A percentile compares a stretch with the other conserved stretches of the same genome.
Evolutionary conservation across 2,329 filamentous ascomycete genomes (phyloP).

Genomic region (Colletotrichum chrysophilum): DNA sequence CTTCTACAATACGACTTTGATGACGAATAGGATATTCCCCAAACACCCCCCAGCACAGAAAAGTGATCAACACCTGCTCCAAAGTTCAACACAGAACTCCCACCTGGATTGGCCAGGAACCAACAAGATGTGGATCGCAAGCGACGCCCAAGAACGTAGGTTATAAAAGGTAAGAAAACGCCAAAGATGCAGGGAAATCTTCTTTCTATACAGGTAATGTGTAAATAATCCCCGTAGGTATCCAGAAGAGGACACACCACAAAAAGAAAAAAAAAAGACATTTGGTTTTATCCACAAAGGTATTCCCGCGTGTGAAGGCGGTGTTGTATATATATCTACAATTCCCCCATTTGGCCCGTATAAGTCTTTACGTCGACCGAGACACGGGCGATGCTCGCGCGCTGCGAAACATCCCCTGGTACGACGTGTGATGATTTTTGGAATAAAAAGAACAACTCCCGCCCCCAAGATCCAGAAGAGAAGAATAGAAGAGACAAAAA

Average conservation of each 20-base stretch:
- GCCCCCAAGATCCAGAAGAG: background rate
- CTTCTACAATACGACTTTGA: slow-evolving; percentile 9
- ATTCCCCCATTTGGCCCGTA: background rate
- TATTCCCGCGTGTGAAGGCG: background rate
- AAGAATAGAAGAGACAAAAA: background rate
- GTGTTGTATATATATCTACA: background rate
- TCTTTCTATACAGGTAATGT: background rate
- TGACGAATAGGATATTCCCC: slow-evolving; percentile 2
- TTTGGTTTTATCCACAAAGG: background rate
- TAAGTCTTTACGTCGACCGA: background rate
- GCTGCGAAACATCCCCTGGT: slow-evolving; percentile 9
- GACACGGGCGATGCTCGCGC: slow-evolving; percentile 2
- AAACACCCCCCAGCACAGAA: background rate
- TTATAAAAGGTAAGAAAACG: background rate
- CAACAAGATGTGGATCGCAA: slow-evolving; percentile 2
- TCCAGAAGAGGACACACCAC: background rate
- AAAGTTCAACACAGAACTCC: background rate
- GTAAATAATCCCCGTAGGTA: background rate
- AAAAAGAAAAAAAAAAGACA: background rate
- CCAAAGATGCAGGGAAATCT: background rate
- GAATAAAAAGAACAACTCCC: background rate
- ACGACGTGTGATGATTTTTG: background rate
- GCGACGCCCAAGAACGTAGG: slow-evolving; percentile 1
- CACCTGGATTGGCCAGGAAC: background rate
- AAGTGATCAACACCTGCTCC: slow-evolving; percentile 13